A percentile compares a stretch with the other conserved stretches of the same genome.
Conservation (phyloP, 495 filamentous ascomycete genomes). For the Letharia columbiana region DNA sequence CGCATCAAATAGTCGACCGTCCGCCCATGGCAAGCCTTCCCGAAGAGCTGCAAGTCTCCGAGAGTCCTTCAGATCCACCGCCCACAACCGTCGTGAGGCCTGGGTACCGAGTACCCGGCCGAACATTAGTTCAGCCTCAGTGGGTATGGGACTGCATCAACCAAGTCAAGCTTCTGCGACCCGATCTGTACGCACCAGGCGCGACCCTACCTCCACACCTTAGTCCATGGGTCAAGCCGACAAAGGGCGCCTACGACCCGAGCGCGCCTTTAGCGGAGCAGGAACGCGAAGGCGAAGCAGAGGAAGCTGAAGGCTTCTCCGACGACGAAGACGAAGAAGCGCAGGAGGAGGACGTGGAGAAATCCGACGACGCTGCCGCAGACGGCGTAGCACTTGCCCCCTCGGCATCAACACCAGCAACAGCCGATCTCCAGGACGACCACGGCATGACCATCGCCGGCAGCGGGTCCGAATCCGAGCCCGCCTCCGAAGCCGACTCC, state of each 20-base stretch:
- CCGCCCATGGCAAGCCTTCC: conserved; percentile 39
- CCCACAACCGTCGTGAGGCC: conserved; percentile 45
- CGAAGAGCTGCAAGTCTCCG: not conserved
- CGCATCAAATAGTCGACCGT: conserved; percentile 92
- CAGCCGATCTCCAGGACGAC: conserved; percentile 35
- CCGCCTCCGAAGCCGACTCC: conserved; percentile 34
- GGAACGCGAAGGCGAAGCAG: conserved; percentile 75
- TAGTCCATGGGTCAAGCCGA: conserved; percentile 88
- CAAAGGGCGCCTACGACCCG: conserved; percentile 80
- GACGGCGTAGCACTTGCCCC: conserved; percentile 43
- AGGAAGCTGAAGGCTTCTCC: conserved; percentile 58
- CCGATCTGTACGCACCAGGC: conserved; percentile 84
- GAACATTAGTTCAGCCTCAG: conserved; percentile 90
- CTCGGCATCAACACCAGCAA: conserved; percentile 25
- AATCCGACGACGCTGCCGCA: conserved; percentile 45
- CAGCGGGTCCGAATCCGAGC: conserved; percentile 39
- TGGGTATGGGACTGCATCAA: conserved; percentile 98
- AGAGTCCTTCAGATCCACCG: conserved; percentile 34
- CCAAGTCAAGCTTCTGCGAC: conserved; percentile 72
- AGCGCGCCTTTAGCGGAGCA: conserved; percentile 64
- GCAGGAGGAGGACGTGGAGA: conserved; percentile 39
- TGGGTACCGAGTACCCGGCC: conserved; percentile 78
- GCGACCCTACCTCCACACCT: conserved; percentile 85
- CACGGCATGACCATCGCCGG: conserved; percentile 53
- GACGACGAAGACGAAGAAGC: conserved; percentile 44